These are phyloP conservation scores for Arthrobotrys entomopaga DNA, from an alignment of 2,329 filamentous ascomycete genomes.

Conservation along the genomic window DNA sequence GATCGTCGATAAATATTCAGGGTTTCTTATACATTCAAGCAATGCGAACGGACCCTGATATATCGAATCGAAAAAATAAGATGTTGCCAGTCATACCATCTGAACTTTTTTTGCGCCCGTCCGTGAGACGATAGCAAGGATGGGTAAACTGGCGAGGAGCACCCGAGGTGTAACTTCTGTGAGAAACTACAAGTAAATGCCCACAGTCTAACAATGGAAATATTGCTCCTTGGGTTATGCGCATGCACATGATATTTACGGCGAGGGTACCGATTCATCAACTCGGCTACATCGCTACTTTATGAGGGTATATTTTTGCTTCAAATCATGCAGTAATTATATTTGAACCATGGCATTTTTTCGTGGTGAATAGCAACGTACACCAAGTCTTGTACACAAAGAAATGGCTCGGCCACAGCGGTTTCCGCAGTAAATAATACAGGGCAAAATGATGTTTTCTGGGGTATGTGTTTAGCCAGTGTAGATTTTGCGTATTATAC, in stretches of 20 bases:
- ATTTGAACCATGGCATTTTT: slow-evolving; percentile 5
- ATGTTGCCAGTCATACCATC: no score
- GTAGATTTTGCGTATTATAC: slow-evolving; percentile 44
- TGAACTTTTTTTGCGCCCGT: no score
- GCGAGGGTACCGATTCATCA: no score
- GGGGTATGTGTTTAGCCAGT: slow-evolving; percentile 48
- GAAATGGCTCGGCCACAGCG: slow-evolving; percentile 34
- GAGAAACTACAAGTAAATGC: not conserved
- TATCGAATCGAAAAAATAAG: not conserved
- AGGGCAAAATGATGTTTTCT: slow-evolving; percentile 14
- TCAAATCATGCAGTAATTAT: no score
- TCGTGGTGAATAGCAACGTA: slow-evolving; percentile 5
- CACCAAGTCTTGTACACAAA: no score
- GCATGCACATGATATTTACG: no score
- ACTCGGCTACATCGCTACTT: no score
- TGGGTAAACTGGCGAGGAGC: slow-evolving; percentile 15
- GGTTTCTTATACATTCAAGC: slow-evolving; percentile 18
- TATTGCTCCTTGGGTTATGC: no score
- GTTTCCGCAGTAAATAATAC: slow-evolving; percentile 7
- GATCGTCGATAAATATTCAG: slow-evolving; percentile 48
- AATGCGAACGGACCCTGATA: slow-evolving; percentile 26
- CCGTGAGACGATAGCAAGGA: slow-evolving; percentile 5
- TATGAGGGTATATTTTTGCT: not conserved
- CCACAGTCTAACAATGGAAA: not conserved
- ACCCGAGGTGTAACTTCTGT: slow-evolving; percentile 37